Evolutionary conservation across 1,139 yeast genomes (phyloP).

Genomic region (Eremothecium sinecaudum): DNA sequence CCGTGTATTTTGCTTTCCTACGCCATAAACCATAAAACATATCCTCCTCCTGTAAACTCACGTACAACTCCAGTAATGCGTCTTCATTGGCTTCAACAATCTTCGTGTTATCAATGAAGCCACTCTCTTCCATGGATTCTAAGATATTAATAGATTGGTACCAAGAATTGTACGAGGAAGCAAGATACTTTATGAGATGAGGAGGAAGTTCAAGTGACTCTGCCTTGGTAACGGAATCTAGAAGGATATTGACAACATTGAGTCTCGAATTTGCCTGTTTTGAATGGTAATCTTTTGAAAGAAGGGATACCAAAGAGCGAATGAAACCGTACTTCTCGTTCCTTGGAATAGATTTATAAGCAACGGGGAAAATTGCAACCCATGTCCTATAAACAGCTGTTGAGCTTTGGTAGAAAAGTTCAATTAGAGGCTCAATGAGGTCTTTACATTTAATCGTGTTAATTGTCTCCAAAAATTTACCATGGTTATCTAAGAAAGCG

Average conservation of each 20-base stretch:
- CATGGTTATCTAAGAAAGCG: slow-evolving; percentile 43
- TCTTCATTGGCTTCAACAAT: slow-evolving; percentile 83
- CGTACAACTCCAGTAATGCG: slow-evolving; percentile 81
- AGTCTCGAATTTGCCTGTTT: slow-evolving; percentile 83
- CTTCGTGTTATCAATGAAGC: slow-evolving; percentile 58
- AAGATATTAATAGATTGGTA: slow-evolving; percentile 74
- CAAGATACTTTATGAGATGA: slow-evolving; percentile 81
- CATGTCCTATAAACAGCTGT: slow-evolving; percentile 78
- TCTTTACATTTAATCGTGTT: slow-evolving; percentile 47
- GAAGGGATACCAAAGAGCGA: slow-evolving; percentile 62
- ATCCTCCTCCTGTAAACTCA: slow-evolving; percentile 85
- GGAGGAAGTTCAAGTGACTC: slow-evolving; percentile 83
- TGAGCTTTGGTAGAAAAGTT: slow-evolving; percentile 74
- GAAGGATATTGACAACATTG: slow-evolving; percentile 73
- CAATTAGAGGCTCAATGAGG: slow-evolving; percentile 62
- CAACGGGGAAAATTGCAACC: slow-evolving; percentile 74
- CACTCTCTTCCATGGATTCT: slow-evolving; percentile 63
- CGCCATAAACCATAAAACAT: slow-evolving; percentile 98
- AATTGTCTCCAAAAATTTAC: slow-evolving; percentile 39
- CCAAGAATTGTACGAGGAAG: slow-evolving; percentile 86
- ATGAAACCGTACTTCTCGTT: slow-evolving; percentile 79
- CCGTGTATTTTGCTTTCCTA: slow-evolving; percentile 85
- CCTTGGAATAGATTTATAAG: slow-evolving; percentile 61
- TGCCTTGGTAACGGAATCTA: slow-evolving; percentile 72
- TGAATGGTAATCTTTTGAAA: slow-evolving; percentile 85